Percentiles rank a stretch among this genome's conserved stretches.
These are phyloP conservation scores for Cubamyces sp. DNA, from an alignment of 768 basidiomycete species.

Conservation along the genomic window DNA sequence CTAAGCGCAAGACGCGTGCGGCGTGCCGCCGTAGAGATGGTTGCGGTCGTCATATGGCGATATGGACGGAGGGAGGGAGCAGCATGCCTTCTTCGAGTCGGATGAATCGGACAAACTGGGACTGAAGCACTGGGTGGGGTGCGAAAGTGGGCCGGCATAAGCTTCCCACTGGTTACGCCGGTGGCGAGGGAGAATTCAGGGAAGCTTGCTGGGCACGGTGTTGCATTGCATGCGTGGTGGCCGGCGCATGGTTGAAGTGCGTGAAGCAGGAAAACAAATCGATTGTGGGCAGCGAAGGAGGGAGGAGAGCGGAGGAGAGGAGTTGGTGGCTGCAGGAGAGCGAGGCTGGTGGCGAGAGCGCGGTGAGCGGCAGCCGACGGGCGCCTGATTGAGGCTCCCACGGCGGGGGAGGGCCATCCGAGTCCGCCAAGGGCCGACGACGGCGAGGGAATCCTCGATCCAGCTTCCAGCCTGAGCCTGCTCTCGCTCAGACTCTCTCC, in stretches of 20 bases:
- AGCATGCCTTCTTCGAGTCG: constrained; percentile 1
- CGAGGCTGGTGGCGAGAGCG: not conserved
- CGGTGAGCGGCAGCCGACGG: constrained; percentile 16
- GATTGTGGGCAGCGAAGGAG: constrained; percentile 43
- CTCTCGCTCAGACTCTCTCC: not conserved
- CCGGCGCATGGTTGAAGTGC: no score
- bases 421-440: not conserved
- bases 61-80: constrained; percentile 3
- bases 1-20: constrained; percentile 1
- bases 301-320: constrained; percentile 39
- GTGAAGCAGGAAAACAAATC: no score
- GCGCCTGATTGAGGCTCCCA: constrained; percentile 7
- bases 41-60: constrained; percentile 1
- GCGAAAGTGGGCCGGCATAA: constrained; percentile 28
- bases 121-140: constrained; percentile 34
- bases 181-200: constrained; percentile 56
- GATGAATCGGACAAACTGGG: constrained; percentile 13
- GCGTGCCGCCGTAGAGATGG: not conserved
- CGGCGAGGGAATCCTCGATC: no score
- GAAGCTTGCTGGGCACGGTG: constrained; percentile 38
- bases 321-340: not conserved
- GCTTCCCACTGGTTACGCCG: constrained; percentile 22
- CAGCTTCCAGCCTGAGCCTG: no score
- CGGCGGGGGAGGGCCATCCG: not conserved
- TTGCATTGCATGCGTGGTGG: no score